Conservation (phyloP, 1,139 yeast species). For the Petasospora fabianii region DNA sequence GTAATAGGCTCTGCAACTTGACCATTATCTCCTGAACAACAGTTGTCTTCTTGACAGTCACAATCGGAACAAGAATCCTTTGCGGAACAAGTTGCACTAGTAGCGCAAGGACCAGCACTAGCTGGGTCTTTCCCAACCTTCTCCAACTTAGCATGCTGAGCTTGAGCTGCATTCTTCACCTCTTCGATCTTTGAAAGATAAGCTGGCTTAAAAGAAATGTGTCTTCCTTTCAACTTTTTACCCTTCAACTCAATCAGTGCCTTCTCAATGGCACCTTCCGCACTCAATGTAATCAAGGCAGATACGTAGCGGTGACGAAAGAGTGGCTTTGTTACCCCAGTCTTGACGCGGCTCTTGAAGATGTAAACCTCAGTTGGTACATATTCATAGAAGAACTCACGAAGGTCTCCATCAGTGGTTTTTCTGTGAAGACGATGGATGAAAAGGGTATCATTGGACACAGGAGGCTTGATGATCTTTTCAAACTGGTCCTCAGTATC, state of each 20-base stretch:
- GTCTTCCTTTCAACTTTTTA: slow-evolving; percentile 35
- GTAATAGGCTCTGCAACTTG: too few species aligned
- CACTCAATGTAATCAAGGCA: slow-evolving; percentile 52
- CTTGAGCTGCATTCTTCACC: slow-evolving; percentile 36
- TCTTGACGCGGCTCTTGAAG: slow-evolving; percentile 35
- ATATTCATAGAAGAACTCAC: slow-evolving; percentile 42
- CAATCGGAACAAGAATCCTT: background rate
- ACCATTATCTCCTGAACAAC: too few species aligned
- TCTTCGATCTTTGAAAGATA: slow-evolving; percentile 40
- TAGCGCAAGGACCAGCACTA: background rate
- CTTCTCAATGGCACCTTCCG: slow-evolving; percentile 38
- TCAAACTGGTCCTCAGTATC: slow-evolving; percentile 2
- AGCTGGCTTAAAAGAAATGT: slow-evolving; percentile 40
- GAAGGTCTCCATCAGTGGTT: slow-evolving; percentile 40
- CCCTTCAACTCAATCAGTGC: slow-evolving; percentile 43
- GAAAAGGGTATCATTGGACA: slow-evolving; percentile 49
- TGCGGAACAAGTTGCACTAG: background rate
- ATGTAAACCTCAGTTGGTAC: slow-evolving; percentile 46
- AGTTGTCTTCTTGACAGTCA: background rate
- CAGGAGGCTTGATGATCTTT: slow-evolving; percentile 14
- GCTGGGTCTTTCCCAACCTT: slow-evolving; percentile 3
- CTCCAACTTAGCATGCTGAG: slow-evolving; percentile 8
- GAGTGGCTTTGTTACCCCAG: slow-evolving; percentile 20
- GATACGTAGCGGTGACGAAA: slow-evolving; percentile 37
- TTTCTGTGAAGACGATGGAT: slow-evolving; percentile 43